Conservation (phyloP, 176 grass and related monocot genomes). For the Metroxylon sagu region DNA sequence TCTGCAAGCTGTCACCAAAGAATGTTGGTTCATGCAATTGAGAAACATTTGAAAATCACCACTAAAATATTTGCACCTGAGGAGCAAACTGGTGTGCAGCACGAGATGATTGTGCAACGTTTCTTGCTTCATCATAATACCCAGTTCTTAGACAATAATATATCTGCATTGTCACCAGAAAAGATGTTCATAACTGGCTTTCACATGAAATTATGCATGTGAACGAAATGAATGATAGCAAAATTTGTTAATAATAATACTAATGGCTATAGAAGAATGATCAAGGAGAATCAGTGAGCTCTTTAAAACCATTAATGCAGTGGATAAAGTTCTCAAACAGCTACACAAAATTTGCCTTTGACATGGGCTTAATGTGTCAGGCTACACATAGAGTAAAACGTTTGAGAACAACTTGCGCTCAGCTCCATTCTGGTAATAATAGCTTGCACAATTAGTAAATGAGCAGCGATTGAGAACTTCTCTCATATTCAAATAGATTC, state of each 20-base stretch:
- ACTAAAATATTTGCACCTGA: slow-evolving; percentile 37
- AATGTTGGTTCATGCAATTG: slow-evolving; percentile 21
- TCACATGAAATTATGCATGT: not conserved
- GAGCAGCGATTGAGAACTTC: too few species aligned
- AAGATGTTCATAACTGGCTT: slow-evolving; percentile 1
- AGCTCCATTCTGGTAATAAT: too few species aligned
- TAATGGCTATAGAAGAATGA: too few species aligned
- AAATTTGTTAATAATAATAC: not conserved
- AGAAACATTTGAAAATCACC: slow-evolving; percentile 15
- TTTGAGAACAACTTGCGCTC: too few species aligned
- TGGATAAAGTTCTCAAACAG: too few species aligned
- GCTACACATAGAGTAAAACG: too few species aligned
- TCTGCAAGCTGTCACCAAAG: slow-evolving; percentile 67
- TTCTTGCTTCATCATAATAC: slow-evolving; percentile 83
- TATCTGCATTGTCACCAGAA: slow-evolving; percentile 45
- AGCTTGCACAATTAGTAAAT: too few species aligned
- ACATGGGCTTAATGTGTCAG: too few species aligned
- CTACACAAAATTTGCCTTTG: too few species aligned
- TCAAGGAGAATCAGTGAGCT: too few species aligned
- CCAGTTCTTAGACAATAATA: slow-evolving; percentile 99
- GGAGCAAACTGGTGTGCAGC: slow-evolving; percentile 61
- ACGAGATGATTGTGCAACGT: slow-evolving; percentile 92
- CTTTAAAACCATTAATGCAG: too few species aligned
- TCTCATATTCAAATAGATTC: too few species aligned
- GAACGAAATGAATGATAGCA: not conserved